phyloP scores from a whole-genome alignment of 2,329 filamentous ascomycete genomes.

The Lecanicillium sp. region DNA sequence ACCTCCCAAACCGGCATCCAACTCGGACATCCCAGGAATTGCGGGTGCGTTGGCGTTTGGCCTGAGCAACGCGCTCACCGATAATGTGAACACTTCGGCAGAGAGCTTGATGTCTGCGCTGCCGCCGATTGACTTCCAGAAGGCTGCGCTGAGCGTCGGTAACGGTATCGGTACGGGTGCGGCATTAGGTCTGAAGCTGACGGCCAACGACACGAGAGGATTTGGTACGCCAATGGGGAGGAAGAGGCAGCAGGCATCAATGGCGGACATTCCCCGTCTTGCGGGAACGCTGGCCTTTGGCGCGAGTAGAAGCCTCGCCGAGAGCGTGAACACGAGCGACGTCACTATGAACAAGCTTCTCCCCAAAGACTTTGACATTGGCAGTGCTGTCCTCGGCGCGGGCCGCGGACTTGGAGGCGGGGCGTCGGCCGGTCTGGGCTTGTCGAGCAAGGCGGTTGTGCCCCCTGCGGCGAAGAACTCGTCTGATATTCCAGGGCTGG shows the following conservation, averaged over 20 bases:
- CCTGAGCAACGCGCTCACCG: slow-evolving; percentile 15
- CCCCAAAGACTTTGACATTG: neutral
- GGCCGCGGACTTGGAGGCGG: slow-evolving; percentile 6
- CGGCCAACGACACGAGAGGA: neutral
- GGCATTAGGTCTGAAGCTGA: slow-evolving; percentile 1
- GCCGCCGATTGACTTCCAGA: slow-evolving; percentile 2
- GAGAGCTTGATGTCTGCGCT: neutral
- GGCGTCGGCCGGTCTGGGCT: neutral
- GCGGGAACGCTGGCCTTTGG: slow-evolving; percentile 8
- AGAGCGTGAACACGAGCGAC: neutral
- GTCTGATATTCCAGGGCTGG: neutral
- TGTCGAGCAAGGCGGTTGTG: neutral
- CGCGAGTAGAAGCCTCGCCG: slow-evolving; percentile 6
- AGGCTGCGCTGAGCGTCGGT: slow-evolving; percentile 3
- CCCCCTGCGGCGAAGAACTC: neutral
- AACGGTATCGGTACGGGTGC: slow-evolving; percentile 2
- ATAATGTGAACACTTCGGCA: slow-evolving; percentile 10
- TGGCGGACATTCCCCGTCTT: neutral
- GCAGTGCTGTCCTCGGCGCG: neutral
- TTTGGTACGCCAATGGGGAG: neutral
- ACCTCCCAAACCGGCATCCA: neutral
- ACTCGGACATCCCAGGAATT: slow-evolving; percentile 10
- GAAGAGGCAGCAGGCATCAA: neutral
- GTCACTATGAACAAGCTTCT: neutral
- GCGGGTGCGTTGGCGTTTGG: slow-evolving; percentile 17